Conservation (phyloP, 306 rosid species). For the Nissolia schottii region DNA sequence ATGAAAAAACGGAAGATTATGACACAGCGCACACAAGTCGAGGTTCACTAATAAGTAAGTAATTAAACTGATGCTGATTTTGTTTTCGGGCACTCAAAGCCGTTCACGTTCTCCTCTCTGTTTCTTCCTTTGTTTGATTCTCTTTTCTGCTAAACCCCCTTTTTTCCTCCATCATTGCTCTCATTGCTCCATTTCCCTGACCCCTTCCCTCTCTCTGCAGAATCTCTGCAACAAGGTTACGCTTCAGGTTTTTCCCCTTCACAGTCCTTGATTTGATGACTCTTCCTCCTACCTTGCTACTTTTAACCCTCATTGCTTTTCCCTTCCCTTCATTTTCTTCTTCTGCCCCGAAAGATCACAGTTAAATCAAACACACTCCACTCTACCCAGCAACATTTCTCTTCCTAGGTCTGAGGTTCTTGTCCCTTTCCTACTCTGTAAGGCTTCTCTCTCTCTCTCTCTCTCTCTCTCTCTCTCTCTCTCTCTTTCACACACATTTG, state of each 20-base stretch:
- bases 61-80: background rate
- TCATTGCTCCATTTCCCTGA: background rate
- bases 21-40: background rate
- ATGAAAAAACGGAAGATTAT: background rate
- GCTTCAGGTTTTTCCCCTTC: slow-evolving; percentile 31
- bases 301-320: slow-evolving; percentile 22
- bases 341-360: background rate
- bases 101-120: slow-evolving; percentile 19
- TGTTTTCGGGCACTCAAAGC: background rate
- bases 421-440: slow-evolving; percentile 31
- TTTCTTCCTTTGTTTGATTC: slow-evolving; percentile 12
- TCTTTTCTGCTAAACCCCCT: background rate
- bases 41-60: slow-evolving; percentile 1
- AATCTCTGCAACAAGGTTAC: slow-evolving; percentile 15
- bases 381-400: background rate
- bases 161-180: background rate
- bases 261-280: slow-evolving; percentile 34
- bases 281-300: too few species aligned
- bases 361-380: slow-evolving; percentile 8
- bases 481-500: background rate
- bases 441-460: background rate
- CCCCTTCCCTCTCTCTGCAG: slow-evolving; percentile 11
- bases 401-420: slow-evolving; percentile 10
- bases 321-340: slow-evolving; percentile 5
- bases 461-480: background rate